Percentiles rank a stretch among this genome's conserved stretches.
These are phyloP conservation scores for Podospora didyma DNA, from an alignment of 495 filamentous ascomycete species.

Conservation along the genomic window DNA sequence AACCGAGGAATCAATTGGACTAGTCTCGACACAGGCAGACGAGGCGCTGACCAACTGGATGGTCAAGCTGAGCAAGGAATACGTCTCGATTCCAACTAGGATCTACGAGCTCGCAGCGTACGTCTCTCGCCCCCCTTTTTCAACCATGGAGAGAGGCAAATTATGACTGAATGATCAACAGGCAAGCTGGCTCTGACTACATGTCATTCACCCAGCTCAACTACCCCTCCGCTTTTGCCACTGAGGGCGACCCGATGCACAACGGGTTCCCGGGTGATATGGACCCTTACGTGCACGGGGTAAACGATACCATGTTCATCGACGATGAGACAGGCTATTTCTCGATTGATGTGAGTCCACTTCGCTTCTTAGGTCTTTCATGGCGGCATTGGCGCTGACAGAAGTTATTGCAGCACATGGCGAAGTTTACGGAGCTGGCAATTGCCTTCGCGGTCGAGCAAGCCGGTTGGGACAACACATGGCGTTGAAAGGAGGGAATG, in stretches of 20 bases:
- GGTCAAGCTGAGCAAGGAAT: constrained; percentile 19
- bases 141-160: neutral
- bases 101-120: constrained; percentile 4
- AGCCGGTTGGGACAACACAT: constrained; percentile 18
- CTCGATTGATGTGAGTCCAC: constrained; percentile 5
- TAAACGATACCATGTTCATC: constrained; percentile 23
- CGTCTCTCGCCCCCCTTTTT: neutral
- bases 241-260: constrained; percentile 20
- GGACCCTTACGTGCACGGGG: constrained; percentile 26
- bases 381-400: too few species aligned
- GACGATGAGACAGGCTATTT: constrained; percentile 16
- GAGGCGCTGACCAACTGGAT: constrained; percentile 22
- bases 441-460: constrained; percentile 22
- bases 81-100: constrained; percentile 10
- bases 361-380: neutral
- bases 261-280: constrained; percentile 11
- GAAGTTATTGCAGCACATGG: constrained; percentile 3
- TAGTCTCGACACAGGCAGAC: constrained; percentile 29
- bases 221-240: constrained; percentile 30
- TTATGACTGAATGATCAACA: neutral
- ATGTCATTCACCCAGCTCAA: constrained; percentile 24
- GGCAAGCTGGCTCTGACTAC: constrained; percentile 32
- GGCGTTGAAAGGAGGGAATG: too few species aligned
- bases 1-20: constrained; percentile 26
- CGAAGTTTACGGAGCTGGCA: constrained; percentile 12